Evolutionary conservation across 345 rosid genomes (phyloP).

Genomic region (Iberis pinnata): DNA sequence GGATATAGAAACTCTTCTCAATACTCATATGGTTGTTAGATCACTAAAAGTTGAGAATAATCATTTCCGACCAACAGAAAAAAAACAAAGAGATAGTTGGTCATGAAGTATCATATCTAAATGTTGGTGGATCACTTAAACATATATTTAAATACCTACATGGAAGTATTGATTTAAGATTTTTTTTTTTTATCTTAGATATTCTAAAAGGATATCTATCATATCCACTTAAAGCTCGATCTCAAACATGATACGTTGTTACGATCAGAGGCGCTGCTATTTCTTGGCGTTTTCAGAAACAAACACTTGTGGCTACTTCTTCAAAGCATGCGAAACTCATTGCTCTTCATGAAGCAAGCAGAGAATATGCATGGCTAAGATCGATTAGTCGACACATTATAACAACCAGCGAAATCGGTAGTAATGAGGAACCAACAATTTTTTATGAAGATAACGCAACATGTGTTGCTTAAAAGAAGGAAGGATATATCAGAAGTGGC

Average conservation of each 20-base stretch:
- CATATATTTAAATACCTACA: too few relatives aligned
- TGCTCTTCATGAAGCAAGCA: neutral
- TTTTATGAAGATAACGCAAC: neutral
- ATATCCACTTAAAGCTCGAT: neutral
- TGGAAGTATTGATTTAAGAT: too few relatives aligned
- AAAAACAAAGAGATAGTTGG: neutral
- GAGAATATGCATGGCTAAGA: neutral
- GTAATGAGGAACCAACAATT: neutral
- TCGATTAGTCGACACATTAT: neutral
- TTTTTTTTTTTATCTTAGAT: too few relatives aligned
- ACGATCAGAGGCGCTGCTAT: neutral
- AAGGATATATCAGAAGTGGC: neutral
- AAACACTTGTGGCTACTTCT: too few relatives aligned
- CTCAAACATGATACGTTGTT: neutral
- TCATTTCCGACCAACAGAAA: too few relatives aligned
- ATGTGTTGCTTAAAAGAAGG: neutral
- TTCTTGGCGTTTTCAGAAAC: too few relatives aligned
- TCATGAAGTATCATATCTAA: neutral
- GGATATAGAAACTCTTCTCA: too few relatives aligned
- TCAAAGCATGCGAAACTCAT: neutral
- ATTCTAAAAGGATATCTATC: neutral
- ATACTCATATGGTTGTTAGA: too few relatives aligned
- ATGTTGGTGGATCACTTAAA: too few relatives aligned
- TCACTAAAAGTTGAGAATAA: too few relatives aligned
- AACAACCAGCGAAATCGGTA: neutral